Base-by-base conservation (phyloP, 345 rosid species). In the Eutrema heterophyllum region DNA sequence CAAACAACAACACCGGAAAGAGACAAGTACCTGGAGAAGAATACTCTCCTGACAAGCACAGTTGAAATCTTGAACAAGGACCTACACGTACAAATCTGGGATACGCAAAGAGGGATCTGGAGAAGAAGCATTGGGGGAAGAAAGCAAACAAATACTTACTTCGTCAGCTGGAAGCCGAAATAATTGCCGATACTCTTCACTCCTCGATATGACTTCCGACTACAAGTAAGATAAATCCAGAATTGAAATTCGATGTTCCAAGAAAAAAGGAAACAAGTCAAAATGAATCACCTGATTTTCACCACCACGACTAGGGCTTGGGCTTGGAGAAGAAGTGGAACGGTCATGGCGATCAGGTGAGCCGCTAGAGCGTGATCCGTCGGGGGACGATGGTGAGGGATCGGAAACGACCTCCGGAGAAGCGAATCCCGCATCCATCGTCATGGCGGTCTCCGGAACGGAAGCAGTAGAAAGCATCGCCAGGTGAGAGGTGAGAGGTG, bases 31-130 rank as follows among this genome's bases (percentile, higher is more conserved):
- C 96, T 94, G 98, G 63, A 91, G 79, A 80, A 94, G 96, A 74
- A 94, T 87, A 84, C 86, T 89, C 83, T 91, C 98, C 65, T 94
- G 98, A 76, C 76, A 88, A 69, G 98, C 98, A 86, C 98, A 94
- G 77, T 94, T 94, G 74, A 94, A 94, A 84, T 94, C 98, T 80
- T 85, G 90, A 75, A 94, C 79, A 70, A 94, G 90, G 48, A 85
- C 86, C 98, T 94, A 67, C 4, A 61, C 52, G 43, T 40, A 72
- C 36, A 38, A 44, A 21, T 21, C 1, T n/a, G 67, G 45, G 21
- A 14, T 5, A 24, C 48, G 40, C 30, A 56, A 40, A 35, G n/a
- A 59, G 49, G 26, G 53, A 48, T 18, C 48, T 16, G 15, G 58
- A 58, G 52, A 49, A 36, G 38, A 46, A n/a, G 43, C 16, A 43